Percentiles rank a stretch among this genome's conserved stretches.
Conservation (phyloP, 306 rosid genomes). For the Vachellia pachyceras region DNA sequence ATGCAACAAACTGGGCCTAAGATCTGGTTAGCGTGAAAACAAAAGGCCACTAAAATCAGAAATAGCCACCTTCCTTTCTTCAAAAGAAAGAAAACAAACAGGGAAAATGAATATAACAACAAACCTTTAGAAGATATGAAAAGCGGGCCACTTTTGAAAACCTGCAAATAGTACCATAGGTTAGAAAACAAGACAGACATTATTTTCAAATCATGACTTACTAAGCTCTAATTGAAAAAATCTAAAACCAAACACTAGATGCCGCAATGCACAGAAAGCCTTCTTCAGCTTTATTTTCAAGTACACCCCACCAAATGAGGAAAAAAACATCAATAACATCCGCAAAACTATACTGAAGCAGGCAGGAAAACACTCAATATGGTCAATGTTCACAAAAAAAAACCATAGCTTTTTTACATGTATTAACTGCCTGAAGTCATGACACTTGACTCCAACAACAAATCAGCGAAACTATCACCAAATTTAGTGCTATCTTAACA, state of each 20-base stretch:
- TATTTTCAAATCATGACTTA: not conserved
- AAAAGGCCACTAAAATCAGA: slow-evolving; percentile 4
- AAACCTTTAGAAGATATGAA: slow-evolving; percentile 82
- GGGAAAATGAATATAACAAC: slow-evolving; percentile 16
- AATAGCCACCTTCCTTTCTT: not conserved
- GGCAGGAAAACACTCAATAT: not conserved
- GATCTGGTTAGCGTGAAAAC: not conserved
- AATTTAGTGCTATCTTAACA: not conserved
- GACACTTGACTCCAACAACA: not conserved
- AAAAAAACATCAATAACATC: not conserved
- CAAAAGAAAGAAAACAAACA: slow-evolving; percentile 13
- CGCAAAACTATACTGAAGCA: not conserved
- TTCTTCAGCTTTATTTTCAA: not conserved
- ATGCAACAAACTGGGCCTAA: not conserved
- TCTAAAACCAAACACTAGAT: not conserved
- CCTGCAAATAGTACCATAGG: slow-evolving; percentile 51
- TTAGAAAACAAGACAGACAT: slow-evolving; percentile 38
- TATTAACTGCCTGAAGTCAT: not conserved
- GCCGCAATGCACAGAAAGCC: not conserved
- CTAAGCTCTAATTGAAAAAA: slow-evolving; percentile 7
- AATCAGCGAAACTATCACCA: not conserved
- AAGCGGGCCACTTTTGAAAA: slow-evolving; percentile 81
- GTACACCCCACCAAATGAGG: not conserved
- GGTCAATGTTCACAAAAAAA: not conserved
- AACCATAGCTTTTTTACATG: not conserved